phyloP scores from a whole-genome alignment of 371 early-diverging fungal species.

The Mortierella sp. region DNA sequence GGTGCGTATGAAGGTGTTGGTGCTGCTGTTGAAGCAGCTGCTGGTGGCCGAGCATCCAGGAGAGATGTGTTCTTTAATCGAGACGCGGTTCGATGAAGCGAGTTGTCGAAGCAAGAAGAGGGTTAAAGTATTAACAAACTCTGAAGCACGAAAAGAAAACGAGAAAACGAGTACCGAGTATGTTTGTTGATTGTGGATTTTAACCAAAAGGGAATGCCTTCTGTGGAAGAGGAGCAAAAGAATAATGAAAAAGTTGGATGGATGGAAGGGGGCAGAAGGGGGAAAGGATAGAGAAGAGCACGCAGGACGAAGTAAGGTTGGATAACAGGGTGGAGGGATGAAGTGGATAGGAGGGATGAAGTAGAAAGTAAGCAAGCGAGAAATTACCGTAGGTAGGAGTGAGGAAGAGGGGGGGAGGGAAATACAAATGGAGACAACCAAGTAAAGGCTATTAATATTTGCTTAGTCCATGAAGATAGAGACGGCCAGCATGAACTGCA shows the following conservation, averaged over 20 bases:
- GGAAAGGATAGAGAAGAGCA: conserved; percentile 3
- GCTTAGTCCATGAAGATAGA: background rate
- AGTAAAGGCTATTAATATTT: conserved; percentile 24
- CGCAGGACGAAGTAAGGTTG: conserved; percentile 7
- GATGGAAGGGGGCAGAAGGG: conserved; percentile 19
- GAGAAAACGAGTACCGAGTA: conserved; percentile 1
- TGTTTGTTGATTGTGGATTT: conserved; percentile 4
- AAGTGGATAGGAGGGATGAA: conserved; percentile 3
- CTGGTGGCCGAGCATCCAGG: conserved; percentile 55
- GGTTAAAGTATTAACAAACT: background rate
- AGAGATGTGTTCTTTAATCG: background rate
- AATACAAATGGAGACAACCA: conserved; percentile 1
- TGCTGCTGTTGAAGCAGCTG: conserved; percentile 55
- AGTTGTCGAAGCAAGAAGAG: background rate
- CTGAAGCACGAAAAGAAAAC: background rate
- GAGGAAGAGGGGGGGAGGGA: conserved; percentile 9
- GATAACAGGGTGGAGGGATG: conserved; percentile 12
- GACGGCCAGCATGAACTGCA: background rate
- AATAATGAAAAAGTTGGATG: background rate
- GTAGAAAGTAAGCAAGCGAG: conserved; percentile 21
- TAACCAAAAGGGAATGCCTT: background rate
- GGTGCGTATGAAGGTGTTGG: conserved; percentile 15
- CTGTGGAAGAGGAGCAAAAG: conserved; percentile 6
- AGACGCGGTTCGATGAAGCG: background rate
- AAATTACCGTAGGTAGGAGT: conserved; percentile 10